phyloP scores from a whole-genome alignment of 2,329 filamentous ascomycete species.

The Arachnomyces sp. region DNA sequence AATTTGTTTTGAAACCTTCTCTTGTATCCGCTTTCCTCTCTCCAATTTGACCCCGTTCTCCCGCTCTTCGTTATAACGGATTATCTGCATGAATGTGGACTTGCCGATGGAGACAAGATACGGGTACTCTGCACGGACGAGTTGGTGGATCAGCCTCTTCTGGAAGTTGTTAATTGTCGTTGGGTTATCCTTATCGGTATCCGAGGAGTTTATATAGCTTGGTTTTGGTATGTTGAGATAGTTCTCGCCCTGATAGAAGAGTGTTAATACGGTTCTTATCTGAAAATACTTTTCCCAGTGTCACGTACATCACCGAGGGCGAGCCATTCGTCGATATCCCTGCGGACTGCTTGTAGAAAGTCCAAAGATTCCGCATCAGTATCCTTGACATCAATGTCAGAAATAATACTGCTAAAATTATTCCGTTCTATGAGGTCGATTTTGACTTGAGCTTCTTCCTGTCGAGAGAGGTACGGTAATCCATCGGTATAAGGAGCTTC shows the following conservation, averaged over 20 bases:
- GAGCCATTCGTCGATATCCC: slow-evolving; percentile 42
- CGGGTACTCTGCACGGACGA: slow-evolving; percentile 54
- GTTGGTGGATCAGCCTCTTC: slow-evolving; percentile 56
- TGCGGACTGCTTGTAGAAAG: slow-evolving; percentile 41
- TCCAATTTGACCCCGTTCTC: slow-evolving; percentile 24
- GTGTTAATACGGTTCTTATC: not conserved
- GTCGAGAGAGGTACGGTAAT: slow-evolving; percentile 54
- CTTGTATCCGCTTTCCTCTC: slow-evolving; percentile 20
- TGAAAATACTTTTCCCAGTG: slow-evolving; percentile 6
- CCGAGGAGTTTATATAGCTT: slow-evolving; percentile 12
- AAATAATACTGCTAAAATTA: slow-evolving; percentile 22
- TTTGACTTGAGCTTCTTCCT: slow-evolving; percentile 46
- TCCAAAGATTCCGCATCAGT: slow-evolving; percentile 45
- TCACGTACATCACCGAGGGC: slow-evolving; percentile 13
- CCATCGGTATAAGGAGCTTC: slow-evolving; percentile 48
- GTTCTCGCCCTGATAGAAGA: slow-evolving; percentile 15
- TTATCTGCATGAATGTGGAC: slow-evolving; percentile 33
- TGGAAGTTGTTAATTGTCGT: slow-evolving; percentile 48
- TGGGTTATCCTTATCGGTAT: slow-evolving; percentile 15
- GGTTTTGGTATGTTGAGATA: slow-evolving; percentile 41
- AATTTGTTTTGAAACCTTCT: slow-evolving; percentile 26
- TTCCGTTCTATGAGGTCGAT: slow-evolving; percentile 37
- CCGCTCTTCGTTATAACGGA: slow-evolving; percentile 27
- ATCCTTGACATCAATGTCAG: slow-evolving; percentile 42
- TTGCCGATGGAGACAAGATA: slow-evolving; percentile 30